Evolutionary conservation across 2,329 filamentous ascomycete species (phyloP).

Genomic region (Exophiala phaeomuriformis): DNA sequence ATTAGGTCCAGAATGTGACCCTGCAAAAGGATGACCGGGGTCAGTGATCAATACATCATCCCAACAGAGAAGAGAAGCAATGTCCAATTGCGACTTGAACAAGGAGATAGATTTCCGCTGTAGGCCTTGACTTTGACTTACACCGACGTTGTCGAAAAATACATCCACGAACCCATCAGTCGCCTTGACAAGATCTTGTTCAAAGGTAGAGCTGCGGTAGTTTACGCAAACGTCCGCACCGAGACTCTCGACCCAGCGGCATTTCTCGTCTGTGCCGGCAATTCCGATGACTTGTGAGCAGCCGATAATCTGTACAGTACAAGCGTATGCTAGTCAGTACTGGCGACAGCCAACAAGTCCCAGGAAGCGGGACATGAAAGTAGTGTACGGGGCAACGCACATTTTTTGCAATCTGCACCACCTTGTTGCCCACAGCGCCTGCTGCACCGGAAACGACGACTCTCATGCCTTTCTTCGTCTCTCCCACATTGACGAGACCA

Average conservation of each 20-base stretch:
- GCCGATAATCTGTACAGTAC: slow-evolving; percentile 54
- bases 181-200: slow-evolving; percentile 37
- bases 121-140: not conserved
- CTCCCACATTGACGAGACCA: slow-evolving; percentile 60
- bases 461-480: slow-evolving; percentile 61
- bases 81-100: too few species aligned
- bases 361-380: not conserved
- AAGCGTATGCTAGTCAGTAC: not conserved
- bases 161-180: slow-evolving; percentile 49
- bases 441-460: slow-evolving; percentile 73
- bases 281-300: slow-evolving; percentile 55
- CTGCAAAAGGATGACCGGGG: not conserved
- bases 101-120: too few species aligned
- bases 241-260: slow-evolving; percentile 57
- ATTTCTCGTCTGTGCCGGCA: slow-evolving; percentile 61
- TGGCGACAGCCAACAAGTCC: too few species aligned
- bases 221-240: slow-evolving; percentile 59
- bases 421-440: slow-evolving; percentile 68
- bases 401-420: slow-evolving; percentile 44
- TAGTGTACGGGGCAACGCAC: not conserved
- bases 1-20: slow-evolving; percentile 23
- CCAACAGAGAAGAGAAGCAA: too few species aligned
- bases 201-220: slow-evolving; percentile 56
- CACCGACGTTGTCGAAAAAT: slow-evolving; percentile 58
- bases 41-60: not conserved